These are phyloP conservation scores for Suhomyces atakaporum DNA, from an alignment of 1,139 yeast genomes.

Conservation along the genomic window DNA sequence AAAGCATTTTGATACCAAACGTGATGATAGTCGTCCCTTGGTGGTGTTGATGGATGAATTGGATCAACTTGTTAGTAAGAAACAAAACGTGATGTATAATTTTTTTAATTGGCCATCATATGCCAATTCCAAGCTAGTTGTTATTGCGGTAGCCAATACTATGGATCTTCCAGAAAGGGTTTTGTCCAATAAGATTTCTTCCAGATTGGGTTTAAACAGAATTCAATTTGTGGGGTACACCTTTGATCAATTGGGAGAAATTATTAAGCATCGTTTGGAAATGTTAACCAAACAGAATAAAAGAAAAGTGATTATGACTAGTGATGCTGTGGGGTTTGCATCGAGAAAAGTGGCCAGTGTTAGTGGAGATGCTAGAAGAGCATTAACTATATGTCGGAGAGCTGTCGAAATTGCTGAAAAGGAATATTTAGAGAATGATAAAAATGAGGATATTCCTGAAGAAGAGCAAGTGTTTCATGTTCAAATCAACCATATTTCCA, in stretches of 20 bases:
- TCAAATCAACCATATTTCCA: conserved; percentile 19
- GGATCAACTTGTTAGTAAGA: conserved; percentile 85
- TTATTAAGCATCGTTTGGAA: conserved; percentile 71
- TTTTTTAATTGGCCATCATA: conserved; percentile 97
- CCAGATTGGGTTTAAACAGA: conserved; percentile 86
- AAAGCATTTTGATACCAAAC: conserved; percentile 34
- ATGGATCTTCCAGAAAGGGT: conserved; percentile 95
- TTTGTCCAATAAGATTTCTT: conserved; percentile 83
- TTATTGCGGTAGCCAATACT: conserved; percentile 93
- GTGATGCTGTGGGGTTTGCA: conserved; percentile 88
- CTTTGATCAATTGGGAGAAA: conserved; percentile 71
- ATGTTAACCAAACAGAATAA: conserved; percentile 46
- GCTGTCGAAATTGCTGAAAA: conserved; percentile 88
- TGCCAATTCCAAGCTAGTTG: conserved; percentile 74
- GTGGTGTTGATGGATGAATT: conserved; percentile 88
- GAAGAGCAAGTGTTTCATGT: conserved; percentile 41
- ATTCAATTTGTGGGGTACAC: conserved; percentile 89
- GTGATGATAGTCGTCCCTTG: conserved; percentile 43
- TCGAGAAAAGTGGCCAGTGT: conserved; percentile 94
- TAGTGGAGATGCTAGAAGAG: conserved; percentile 96
- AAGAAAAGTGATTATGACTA: conserved; percentile 49
- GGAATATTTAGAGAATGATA: conserved; percentile 35
- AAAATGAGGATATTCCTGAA: conserved; percentile 20
- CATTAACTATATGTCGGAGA: conserved; percentile 81
- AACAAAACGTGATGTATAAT: conserved; percentile 89